Evolutionary conservation across 2,329 filamentous ascomycete species (phyloP).

Genomic region (Hortaea werneckii): DNA sequence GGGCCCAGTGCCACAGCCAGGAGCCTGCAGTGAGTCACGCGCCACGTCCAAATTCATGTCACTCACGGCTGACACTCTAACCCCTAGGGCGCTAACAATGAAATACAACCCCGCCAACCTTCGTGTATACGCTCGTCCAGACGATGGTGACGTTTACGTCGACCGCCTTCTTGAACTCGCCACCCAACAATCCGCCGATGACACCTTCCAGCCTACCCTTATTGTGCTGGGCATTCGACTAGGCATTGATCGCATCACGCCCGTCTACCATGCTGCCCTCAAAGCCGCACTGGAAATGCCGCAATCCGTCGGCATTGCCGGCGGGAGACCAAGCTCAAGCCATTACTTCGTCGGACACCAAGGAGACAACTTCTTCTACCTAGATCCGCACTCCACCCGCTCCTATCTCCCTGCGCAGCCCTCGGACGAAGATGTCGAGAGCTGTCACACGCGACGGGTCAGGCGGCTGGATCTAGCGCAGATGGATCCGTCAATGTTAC

Average conservation of each 20-base stretch:
- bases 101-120: constrained; percentile 52
- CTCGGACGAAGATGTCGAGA: constrained; percentile 61
- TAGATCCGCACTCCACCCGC: constrained; percentile 85
- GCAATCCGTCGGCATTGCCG: constrained; percentile 92
- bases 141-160: constrained; percentile 87
- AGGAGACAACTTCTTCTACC: constrained; percentile 78
- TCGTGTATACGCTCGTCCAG: constrained; percentile 78
- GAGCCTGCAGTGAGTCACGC: constrained; percentile 69
- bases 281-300: constrained; percentile 74
- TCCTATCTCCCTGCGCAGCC: constrained; percentile 53
- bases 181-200: constrained; percentile 45
- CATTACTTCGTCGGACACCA: constrained; percentile 66
- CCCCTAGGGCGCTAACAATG: constrained; percentile 59
- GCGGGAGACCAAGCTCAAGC: constrained; percentile 83
- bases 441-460: constrained; percentile 79
- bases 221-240: constrained; percentile 81
- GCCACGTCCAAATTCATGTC: neutral
- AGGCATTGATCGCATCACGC: constrained; percentile 88
- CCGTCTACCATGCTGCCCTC: constrained; percentile 90
- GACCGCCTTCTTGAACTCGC: constrained; percentile 75
- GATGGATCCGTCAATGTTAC: constrained; percentile 97
- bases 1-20: constrained; percentile 91
- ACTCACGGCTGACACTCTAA: constrained; percentile 5
- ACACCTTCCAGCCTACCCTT: constrained; percentile 68
- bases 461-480: constrained; percentile 75